Conservation (phyloP, 2,329 filamentous ascomycete species). For the Chlorencoelia australis region DNA sequence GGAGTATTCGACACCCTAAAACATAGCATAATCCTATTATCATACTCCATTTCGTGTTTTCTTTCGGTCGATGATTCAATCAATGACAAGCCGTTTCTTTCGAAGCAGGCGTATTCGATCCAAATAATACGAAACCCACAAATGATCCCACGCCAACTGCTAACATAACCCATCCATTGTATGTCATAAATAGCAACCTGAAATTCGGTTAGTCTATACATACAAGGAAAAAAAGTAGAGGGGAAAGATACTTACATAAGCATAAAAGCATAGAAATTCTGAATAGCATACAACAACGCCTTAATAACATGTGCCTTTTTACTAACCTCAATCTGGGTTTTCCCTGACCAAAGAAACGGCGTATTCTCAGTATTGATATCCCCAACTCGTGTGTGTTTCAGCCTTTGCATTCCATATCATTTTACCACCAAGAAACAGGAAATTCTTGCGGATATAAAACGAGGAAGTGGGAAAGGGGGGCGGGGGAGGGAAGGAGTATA, state of each 20-base stretch:
- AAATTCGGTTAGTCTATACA: slow-evolving; percentile 1
- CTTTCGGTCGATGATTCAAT: no score
- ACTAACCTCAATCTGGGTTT: slow-evolving; percentile 50
- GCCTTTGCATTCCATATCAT: slow-evolving; percentile 20
- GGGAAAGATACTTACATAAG: slow-evolving; percentile 68
- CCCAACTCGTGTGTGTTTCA: slow-evolving; percentile 9
- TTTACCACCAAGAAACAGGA: not conserved
- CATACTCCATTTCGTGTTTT: no score
- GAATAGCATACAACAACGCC: slow-evolving; percentile 74
- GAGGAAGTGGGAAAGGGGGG: slow-evolving; percentile 4
- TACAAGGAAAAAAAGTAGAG: not conserved
- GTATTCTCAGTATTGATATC: slow-evolving; percentile 47
- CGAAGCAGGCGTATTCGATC: slow-evolving; percentile 55
- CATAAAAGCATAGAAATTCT: slow-evolving; percentile 99
- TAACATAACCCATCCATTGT: slow-evolving; percentile 97
- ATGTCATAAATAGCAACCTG: slow-evolving; percentile 99
- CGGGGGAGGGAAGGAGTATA: slow-evolving; percentile 3
- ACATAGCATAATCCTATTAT: no score
- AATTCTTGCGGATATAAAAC: slow-evolving; percentile 5
- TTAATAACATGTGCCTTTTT: slow-evolving; percentile 68
- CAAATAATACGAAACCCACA: slow-evolving; percentile 77
- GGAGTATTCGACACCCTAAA: no score
- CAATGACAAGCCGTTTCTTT: slow-evolving; percentile 91
- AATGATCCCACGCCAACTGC: slow-evolving; percentile 83
- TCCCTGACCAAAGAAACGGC: slow-evolving; percentile 62